These are phyloP conservation scores for Picochlorum sp. DNA, from an alignment of 139 green algal species.

Conservation along the genomic window DNA sequence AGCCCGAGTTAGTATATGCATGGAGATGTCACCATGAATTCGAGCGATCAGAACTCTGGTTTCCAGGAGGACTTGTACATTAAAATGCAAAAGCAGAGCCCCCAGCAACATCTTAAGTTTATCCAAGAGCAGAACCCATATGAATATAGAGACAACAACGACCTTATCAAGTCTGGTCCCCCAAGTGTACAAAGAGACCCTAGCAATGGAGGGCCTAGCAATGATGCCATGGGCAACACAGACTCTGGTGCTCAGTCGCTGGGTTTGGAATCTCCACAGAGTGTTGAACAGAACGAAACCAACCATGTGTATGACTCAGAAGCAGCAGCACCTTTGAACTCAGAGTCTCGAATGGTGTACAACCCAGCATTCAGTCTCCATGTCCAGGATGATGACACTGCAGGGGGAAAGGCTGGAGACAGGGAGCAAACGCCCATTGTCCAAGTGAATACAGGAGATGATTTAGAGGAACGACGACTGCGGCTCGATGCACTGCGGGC, in stretches of 20 bases:
- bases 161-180: neutral
- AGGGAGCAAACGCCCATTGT: neutral
- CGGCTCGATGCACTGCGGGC: constrained; percentile 19
- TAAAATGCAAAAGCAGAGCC: neutral
- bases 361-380: constrained; percentile 22
- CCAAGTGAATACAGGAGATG: neutral
- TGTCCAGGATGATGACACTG: neutral
- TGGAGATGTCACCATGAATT: neutral
- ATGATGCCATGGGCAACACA: neutral
- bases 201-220: neutral
- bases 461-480: neutral
- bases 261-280: neutral
- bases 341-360: constrained; percentile 21
- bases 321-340: neutral
- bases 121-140: too few species aligned
- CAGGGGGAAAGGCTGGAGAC: neutral
- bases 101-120: too few species aligned
- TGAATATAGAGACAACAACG: too few species aligned
- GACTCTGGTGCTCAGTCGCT: too few species aligned
- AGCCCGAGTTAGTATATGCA: neutral
- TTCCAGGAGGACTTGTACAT: neutral
- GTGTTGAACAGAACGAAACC: neutral
- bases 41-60: neutral
- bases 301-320: neutral
- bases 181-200: neutral